These are phyloP conservation scores for Alternaria novae-zelandiae DNA, from an alignment of 2,329 filamentous ascomycete species.

Conservation along the genomic window DNA sequence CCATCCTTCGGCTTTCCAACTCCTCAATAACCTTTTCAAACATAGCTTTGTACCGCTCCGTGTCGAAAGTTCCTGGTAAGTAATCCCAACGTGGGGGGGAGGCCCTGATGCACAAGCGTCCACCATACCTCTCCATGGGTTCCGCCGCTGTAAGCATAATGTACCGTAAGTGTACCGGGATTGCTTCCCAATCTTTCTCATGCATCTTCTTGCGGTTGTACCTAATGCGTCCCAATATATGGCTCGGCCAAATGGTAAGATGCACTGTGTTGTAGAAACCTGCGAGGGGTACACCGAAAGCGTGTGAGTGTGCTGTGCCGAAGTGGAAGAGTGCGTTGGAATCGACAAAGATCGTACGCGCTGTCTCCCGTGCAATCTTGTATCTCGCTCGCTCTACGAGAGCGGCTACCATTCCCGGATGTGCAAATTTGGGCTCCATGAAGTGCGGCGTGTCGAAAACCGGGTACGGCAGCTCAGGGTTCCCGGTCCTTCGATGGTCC, in stretches of 20 bases:
- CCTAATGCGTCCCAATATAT: background rate
- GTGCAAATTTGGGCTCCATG: background rate
- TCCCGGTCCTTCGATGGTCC: background rate
- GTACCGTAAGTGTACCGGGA: background rate
- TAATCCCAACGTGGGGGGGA: background rate
- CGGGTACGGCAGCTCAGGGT: background rate
- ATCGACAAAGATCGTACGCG: background rate
- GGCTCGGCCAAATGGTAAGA: background rate
- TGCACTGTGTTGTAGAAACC: background rate
- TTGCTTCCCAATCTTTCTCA: background rate
- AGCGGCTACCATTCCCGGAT: background rate
- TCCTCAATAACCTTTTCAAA: background rate
- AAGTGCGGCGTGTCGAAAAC: background rate
- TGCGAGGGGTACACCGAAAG: background rate
- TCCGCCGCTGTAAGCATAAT: background rate
- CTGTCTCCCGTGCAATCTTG: background rate
- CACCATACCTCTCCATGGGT: background rate
- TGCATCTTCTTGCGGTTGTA: background rate
- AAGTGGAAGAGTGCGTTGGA: background rate
- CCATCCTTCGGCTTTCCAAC: background rate
- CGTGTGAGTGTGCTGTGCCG: background rate
- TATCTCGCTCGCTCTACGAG: background rate
- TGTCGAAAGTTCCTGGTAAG: background rate
- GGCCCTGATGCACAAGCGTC: background rate
- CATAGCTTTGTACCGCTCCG: background rate